Conservation (phyloP, 805 yeast genomes). For the Metschnikowia arizonensis region DNA sequence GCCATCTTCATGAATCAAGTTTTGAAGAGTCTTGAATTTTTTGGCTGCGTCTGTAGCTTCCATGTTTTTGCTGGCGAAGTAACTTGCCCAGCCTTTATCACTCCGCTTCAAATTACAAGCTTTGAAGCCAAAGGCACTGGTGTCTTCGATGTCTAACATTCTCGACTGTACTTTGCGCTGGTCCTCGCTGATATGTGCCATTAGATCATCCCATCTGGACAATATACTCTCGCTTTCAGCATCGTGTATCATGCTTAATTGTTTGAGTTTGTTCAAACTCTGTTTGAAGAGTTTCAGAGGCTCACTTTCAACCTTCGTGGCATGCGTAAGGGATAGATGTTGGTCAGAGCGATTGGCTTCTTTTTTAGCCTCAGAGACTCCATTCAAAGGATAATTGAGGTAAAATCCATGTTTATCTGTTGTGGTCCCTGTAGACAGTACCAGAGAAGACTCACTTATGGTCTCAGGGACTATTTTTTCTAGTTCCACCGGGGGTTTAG, state of each 20-base stretch:
- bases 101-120: conserved; percentile 32
- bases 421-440: conserved; percentile 20
- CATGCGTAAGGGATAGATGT: not conserved
- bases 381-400: conserved; percentile 16
- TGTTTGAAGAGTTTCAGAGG: conserved; percentile 2
- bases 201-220: conserved; percentile 45
- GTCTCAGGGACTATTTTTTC: conserved; percentile 22
- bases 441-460: conserved; percentile 5
- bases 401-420: conserved; percentile 52
- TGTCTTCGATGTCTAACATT: conserved; percentile 2
- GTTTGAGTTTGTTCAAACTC: conserved; percentile 29
- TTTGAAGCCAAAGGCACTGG: conserved; percentile 34
- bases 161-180: conserved; percentile 2
- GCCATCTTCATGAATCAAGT: conserved; percentile 39
- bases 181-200: conserved; percentile 29
- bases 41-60: conserved; percentile 5
- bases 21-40: conserved; percentile 14
- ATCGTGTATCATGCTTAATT: conserved; percentile 44
- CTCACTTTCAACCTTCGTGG: not conserved
- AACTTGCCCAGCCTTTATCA: conserved; percentile 11
- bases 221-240: conserved; percentile 34
- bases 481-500: conserved; percentile 42
- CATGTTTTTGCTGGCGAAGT: conserved; percentile 21
- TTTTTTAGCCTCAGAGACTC: not conserved
- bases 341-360: not conserved